A percentile compares a stretch with the other conserved stretches of the same genome.
Evolutionary conservation across 1,284 basidiomycete genomes (phyloP).

Genomic region (Puccinia coronata): DNA sequence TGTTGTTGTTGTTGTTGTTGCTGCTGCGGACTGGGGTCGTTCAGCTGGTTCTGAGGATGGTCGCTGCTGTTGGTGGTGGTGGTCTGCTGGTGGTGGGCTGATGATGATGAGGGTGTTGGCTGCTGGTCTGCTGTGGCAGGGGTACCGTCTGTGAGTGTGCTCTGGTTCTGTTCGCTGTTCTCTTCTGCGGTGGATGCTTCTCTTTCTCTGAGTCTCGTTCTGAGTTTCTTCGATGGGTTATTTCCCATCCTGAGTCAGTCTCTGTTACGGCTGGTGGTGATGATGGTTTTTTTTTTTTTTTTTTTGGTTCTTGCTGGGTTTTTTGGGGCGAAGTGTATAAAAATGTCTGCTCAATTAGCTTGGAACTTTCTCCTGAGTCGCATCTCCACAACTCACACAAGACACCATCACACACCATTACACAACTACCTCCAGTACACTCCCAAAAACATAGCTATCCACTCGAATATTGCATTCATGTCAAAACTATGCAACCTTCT

Average conservation of each 20-base stretch:
- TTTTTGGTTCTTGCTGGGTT: background rate
- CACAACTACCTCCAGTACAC: no score
- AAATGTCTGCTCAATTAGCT: no score
- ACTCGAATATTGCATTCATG: no score
- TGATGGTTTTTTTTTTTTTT: background rate
- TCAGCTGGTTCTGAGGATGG: background rate
- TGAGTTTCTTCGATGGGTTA: conserved; percentile 42
- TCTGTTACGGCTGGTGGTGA: background rate
- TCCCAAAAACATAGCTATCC: no score
- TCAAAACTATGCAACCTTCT: no score
- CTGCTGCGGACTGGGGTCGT: no score
- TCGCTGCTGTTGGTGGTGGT: background rate
- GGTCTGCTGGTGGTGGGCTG: background rate
- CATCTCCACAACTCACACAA: no score
- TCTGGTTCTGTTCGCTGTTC: background rate
- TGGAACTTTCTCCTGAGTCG: no score
- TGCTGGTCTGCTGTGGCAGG: background rate
- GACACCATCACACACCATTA: no score
- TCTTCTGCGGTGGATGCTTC: conserved; percentile 19
- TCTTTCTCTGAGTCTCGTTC: conserved; percentile 21
- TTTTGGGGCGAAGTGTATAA: no score
- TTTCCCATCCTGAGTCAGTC: conserved; percentile 19
- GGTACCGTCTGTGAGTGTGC: background rate
- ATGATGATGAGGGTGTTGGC: background rate
- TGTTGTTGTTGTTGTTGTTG: background rate